phyloP scores from a whole-genome alignment of 495 filamentous ascomycete species.

The Margaritispora aquatica region DNA sequence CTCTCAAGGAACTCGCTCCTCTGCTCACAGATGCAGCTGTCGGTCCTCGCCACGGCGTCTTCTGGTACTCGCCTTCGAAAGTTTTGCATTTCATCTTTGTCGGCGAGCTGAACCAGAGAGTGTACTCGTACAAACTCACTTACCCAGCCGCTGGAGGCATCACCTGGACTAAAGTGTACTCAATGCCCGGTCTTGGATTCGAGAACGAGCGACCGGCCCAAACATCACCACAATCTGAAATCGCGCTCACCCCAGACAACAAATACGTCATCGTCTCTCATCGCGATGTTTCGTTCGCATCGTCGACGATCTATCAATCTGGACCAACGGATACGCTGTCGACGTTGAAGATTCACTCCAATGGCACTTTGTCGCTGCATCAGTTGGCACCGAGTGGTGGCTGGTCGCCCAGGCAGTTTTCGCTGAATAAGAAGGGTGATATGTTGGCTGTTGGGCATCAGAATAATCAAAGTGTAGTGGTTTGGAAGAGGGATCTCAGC shows the following conservation, averaged over 20 bases:
- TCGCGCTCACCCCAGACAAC: background rate
- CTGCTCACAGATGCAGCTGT: background rate
- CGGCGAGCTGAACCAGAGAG: background rate
- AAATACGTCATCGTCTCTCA: background rate
- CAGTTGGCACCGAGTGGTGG: background rate
- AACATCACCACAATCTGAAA: background rate
- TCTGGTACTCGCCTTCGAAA: background rate
- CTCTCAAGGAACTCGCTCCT: background rate
- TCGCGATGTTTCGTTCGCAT: background rate
- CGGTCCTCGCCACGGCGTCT: background rate
- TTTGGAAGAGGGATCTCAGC: background rate
- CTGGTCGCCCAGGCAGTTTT: background rate
- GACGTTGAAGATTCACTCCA: background rate
- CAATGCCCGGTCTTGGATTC: background rate
- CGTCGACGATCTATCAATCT: background rate
- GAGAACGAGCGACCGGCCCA: background rate
- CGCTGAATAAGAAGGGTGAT: background rate
- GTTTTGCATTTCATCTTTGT: background rate
- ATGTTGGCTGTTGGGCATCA: background rate
- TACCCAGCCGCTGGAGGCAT: background rate
- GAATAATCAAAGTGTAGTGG: background rate
- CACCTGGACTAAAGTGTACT: background rate
- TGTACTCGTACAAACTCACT: background rate
- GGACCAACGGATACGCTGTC: background rate
- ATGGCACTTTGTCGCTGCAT: background rate